Evolutionary conservation across 441 rosid species (phyloP), one percentile per base, ranked within the genome.

Genomic region (Hura crepitans): DNA sequence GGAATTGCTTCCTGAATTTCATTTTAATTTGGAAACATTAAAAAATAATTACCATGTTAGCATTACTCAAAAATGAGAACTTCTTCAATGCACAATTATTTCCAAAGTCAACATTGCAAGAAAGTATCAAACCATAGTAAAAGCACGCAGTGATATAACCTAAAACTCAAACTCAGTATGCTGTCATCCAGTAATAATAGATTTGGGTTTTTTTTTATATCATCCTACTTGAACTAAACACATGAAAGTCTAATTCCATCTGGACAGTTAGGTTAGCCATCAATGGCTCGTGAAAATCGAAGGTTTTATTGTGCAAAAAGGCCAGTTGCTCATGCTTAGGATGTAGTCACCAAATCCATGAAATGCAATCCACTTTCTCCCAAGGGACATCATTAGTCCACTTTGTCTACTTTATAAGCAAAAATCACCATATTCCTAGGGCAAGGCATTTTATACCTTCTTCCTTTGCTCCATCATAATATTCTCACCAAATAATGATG

Each of bases 191-290:
- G 6, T 6, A 25, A 43, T 45, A 25, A 45, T 22, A 43, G 8
- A 14, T 39, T 20, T 20, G 25, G 14, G 50, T 0, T 9, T 42
- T 42, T 63, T 43, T 23, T 20, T 4, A 39, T 22, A 6, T 43
- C 67, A 63, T 63, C 54, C 37, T 27, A 25, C 67, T 63, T 27
- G 37, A 45, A 43, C 35, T 27, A 45, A 4, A 45, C 53, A 45
- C 51, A 3, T 23, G 37, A 57, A 18, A 57, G 5, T 27, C 62
- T 30, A 13, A n/a, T 28, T 28, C 7, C 62, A 30, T 27, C 13
- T 0, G 6, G n/a, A 57, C 23, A 25, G 17, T 55, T 55, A n/a
- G 33, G 20, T 28, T n/a, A 57, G 39, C 62, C 30, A 15, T n/a
- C 4, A 28, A 57, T 30, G 3, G 14, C 62, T 28, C 62, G 14